phyloP scores from a whole-genome alignment of 2,329 filamentous ascomycete species.

The Polychaeton citri region DNA sequence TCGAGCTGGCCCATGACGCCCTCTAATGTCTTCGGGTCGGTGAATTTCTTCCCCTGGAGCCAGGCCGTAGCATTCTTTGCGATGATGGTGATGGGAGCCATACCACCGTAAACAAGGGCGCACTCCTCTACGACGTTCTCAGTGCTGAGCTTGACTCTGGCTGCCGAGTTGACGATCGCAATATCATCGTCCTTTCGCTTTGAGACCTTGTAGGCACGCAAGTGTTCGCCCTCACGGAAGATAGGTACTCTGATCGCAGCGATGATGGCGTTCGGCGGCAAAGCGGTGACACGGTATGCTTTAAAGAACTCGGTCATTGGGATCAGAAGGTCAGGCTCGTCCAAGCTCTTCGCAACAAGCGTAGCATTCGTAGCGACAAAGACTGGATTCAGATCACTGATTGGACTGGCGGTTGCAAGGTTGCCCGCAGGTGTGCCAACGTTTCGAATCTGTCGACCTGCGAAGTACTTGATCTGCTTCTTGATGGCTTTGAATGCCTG shows the following conservation, averaged over 20 bases:
- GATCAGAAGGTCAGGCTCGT: constrained; percentile 58
- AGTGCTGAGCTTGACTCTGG: constrained; percentile 60
- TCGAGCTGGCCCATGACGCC: constrained; percentile 83
- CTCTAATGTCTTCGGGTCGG: constrained; percentile 71
- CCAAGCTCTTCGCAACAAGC: constrained; percentile 64
- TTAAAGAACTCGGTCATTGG: constrained; percentile 88
- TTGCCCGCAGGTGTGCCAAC: constrained; percentile 96
- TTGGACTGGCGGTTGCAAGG: constrained; percentile 84
- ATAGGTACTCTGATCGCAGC: constrained; percentile 75
- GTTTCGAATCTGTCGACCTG: constrained; percentile 88
- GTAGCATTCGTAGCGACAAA: constrained; percentile 77
- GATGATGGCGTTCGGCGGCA: constrained; percentile 72
- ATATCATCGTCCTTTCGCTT: constrained; percentile 98
- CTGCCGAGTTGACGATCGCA: constrained; percentile 82
- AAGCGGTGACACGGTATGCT: constrained; percentile 73
- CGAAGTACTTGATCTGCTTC: constrained; percentile 91
- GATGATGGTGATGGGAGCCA: constrained; percentile 83
- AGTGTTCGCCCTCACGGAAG: constrained; percentile 62
- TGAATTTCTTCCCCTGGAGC: constrained; percentile 64
- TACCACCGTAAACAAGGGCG: constrained; percentile 82
- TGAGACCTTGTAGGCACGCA: constrained; percentile 86
- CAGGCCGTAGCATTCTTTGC: constrained; percentile 67
- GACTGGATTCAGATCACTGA: constrained; percentile 90
- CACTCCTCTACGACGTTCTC: constrained; percentile 57
- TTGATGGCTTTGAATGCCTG: constrained; percentile 85